A percentile compares a stretch with the other conserved stretches of the same genome.
These are phyloP conservation scores for Talaromyces thailandensis DNA, from an alignment of 495 filamentous ascomycete genomes.

Conservation along the genomic window DNA sequence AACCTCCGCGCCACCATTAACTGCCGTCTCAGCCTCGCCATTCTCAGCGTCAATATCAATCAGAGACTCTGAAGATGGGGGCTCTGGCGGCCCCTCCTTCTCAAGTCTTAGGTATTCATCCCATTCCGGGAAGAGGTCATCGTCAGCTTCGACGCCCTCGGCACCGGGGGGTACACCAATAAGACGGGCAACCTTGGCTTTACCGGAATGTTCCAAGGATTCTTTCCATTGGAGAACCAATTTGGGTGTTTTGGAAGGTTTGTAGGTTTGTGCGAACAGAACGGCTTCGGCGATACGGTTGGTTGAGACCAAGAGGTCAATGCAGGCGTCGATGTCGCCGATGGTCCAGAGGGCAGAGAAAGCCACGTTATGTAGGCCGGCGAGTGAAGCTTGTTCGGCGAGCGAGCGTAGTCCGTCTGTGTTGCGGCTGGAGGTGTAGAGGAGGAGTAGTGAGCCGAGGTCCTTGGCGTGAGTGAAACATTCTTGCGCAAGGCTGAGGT, in stretches of 20 bases:
- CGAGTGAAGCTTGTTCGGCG: slow-evolving; percentile 60
- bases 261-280: slow-evolving; percentile 89
- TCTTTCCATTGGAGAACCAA: slow-evolving; percentile 73
- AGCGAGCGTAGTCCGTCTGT: slow-evolving; percentile 62
- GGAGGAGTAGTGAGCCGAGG: slow-evolving; percentile 74
- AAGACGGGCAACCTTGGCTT: slow-evolving; percentile 71
- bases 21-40: slow-evolving; percentile 21
- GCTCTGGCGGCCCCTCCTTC: slow-evolving; percentile 48
- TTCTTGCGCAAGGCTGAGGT: slow-evolving; percentile 78
- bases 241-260: slow-evolving; percentile 63
- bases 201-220: slow-evolving; percentile 66
- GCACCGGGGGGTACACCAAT: slow-evolving; percentile 68
- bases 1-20: slow-evolving; percentile 27
- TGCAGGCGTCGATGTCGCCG: slow-evolving; percentile 71
- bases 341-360: slow-evolving; percentile 87
- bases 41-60: slow-evolving; percentile 39
- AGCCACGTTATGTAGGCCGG: slow-evolving; percentile 80
- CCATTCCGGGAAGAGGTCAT: slow-evolving; percentile 93
- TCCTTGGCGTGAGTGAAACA: slow-evolving; percentile 89
- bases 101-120: slow-evolving; percentile 80
- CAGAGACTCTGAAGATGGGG: slow-evolving; percentile 33
- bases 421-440: slow-evolving; percentile 76
- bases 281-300: slow-evolving; percentile 76
- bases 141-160: slow-evolving; percentile 55
- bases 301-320: slow-evolving; percentile 70